Percentiles rank a stretch among this genome's conserved stretches.
Evolutionary conservation across 2,329 filamentous ascomycete species (phyloP).

Genomic region (Pestalotiopsis sp.): DNA sequence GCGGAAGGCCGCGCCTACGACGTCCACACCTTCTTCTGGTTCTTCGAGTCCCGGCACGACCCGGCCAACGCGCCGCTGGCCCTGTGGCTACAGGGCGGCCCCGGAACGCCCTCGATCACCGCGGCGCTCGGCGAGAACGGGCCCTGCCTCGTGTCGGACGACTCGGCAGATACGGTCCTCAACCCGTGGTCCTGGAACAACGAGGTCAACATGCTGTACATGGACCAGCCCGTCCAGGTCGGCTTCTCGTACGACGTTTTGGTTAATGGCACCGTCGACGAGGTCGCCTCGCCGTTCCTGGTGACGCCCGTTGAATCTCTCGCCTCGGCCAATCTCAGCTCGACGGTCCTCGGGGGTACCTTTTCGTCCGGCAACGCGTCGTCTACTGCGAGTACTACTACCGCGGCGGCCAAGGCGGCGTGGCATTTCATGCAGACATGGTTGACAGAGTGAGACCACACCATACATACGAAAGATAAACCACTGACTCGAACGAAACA

Average conservation of each 20-base stretch:
- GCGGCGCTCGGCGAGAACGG: constrained; percentile 37
- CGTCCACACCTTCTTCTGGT: constrained; percentile 50
- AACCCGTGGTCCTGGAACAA: constrained; percentile 26
- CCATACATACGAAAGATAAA: neutral
- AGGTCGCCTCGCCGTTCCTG: constrained; percentile 19
- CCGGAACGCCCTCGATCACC: constrained; percentile 36
- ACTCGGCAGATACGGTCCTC: constrained; percentile 25
- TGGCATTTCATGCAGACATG: constrained; percentile 20
- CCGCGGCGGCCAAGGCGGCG: constrained; percentile 4
- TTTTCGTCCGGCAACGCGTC: constrained; percentile 9
- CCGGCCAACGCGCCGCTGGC: constrained; percentile 43
- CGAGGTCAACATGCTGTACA: constrained; percentile 31
- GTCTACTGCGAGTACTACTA: constrained; percentile 14
- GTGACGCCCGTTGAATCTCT: neutral
- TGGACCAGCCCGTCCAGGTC: constrained; percentile 32
- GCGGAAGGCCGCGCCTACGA: constrained; percentile 11
- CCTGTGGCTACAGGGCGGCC: constrained; percentile 55
- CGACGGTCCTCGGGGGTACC: constrained; percentile 1
- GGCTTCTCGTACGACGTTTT: constrained; percentile 32
- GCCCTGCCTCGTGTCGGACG: constrained; percentile 28
- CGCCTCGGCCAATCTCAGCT: neutral
- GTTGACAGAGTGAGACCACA: constrained; percentile 12
- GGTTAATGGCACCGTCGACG: constrained; percentile 28
- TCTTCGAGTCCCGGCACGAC: constrained; percentile 44
- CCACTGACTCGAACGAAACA: too few species aligned